Evolutionary conservation across 345 rosid genomes (phyloP).

Genomic region (Populus nigra): DNA sequence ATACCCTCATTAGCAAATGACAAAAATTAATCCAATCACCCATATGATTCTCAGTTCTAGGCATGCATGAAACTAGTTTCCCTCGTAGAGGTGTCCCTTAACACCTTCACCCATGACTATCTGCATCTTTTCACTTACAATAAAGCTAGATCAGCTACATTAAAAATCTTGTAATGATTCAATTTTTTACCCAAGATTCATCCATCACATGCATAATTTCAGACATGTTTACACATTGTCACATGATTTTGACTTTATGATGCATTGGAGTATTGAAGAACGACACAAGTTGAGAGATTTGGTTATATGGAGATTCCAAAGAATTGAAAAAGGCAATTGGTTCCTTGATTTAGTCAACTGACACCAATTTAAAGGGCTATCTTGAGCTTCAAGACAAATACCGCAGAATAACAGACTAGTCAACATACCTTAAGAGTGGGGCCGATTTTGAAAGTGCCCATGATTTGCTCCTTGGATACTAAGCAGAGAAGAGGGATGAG

Average conservation of each 20-base stretch:
- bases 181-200: too few species aligned
- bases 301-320: neutral
- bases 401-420: neutral
- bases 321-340: neutral
- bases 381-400: neutral
- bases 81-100: too few species aligned
- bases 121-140: too few species aligned
- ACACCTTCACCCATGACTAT: too few species aligned
- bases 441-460: conserved; percentile 85
- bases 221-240: too few species aligned
- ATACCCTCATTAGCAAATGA: too few species aligned
- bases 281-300: neutral
- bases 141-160: too few species aligned
- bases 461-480: conserved; percentile 79
- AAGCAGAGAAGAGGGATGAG: conserved; percentile 77
- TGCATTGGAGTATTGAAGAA: neutral
- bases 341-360: neutral
- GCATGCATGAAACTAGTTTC: too few species aligned
- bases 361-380: neutral
- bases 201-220: too few species aligned
- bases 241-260: neutral
- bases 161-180: too few species aligned
- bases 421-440: conserved; percentile 57
- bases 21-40: too few species aligned
- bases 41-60: too few species aligned